These are phyloP conservation scores for Pelargonium exstipulatum DNA, from an alignment of 441 rosid species.

Conservation along the genomic window DNA sequence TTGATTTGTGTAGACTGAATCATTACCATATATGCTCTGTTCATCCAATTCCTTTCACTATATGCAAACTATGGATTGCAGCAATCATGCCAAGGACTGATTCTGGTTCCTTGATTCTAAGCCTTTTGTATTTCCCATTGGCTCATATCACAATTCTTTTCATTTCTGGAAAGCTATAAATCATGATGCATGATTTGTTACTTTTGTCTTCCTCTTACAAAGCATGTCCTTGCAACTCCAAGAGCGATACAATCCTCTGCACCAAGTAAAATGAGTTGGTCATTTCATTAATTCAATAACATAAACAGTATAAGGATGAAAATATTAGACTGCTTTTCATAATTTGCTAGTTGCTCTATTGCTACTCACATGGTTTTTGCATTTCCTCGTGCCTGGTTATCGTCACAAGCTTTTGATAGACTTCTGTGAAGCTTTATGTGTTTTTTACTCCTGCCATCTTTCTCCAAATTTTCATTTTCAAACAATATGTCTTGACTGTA, in stretches of 20 bases:
- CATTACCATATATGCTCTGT: background rate
- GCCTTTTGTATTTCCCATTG: too few relatives aligned
- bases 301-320: background rate
- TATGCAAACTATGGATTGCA: background rate
- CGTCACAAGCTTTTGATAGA: conserved; percentile 14
- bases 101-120: too few relatives aligned
- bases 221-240: conserved; percentile 30
- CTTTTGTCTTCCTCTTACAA: conserved; percentile 16
- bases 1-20: background rate
- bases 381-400: conserved; percentile 10
- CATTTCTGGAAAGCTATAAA: background rate
- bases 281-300: background rate
- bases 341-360: background rate
- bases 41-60: background rate
- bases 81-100: too few relatives aligned
- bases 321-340: background rate
- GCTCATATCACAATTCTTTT: too few relatives aligned
- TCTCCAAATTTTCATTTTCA: conserved; percentile 21
- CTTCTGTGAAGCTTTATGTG: conserved; percentile 15
- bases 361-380: conserved; percentile 20
- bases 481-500: conserved; percentile 32
- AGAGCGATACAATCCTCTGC: conserved; percentile 20
- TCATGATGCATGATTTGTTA: conserved; percentile 2
- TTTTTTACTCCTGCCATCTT: conserved; percentile 18
- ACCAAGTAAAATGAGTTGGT: conserved; percentile 4